phyloP scores from a whole-genome alignment of 2,329 filamentous ascomycete species.

The Diaporthe citriasiana region DNA sequence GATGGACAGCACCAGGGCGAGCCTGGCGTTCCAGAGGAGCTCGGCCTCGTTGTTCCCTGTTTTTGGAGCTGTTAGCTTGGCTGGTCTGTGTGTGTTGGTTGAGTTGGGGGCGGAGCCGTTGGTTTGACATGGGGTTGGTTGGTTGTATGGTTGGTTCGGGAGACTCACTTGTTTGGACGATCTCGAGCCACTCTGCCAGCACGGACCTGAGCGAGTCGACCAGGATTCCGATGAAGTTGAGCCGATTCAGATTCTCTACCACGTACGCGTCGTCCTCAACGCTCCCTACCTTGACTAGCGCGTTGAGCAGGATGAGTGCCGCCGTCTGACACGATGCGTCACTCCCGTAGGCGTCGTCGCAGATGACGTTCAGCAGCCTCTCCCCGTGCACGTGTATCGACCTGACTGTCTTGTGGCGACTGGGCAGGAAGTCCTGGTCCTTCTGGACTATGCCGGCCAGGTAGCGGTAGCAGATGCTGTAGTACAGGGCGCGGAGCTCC shows the following conservation, averaged over 20 bases:
- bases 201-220: conserved; percentile 89
- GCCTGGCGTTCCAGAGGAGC: conserved; percentile 76
- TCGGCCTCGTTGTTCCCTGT: conserved; percentile 59
- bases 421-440: conserved; percentile 61
- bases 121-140: not conserved
- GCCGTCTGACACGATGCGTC: conserved; percentile 86
- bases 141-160: not conserved
- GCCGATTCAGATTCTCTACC: conserved; percentile 82
- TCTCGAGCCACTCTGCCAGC: conserved; percentile 77
- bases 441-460: conserved; percentile 77
- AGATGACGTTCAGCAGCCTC: conserved; percentile 85
- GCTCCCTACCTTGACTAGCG: conserved; percentile 80
- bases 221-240: conserved; percentile 92
- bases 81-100: not conserved
- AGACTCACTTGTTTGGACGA: conserved; percentile 67
- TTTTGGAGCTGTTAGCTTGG: conserved; percentile 25
- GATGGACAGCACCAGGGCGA: conserved; percentile 86
- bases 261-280: conserved; percentile 80
- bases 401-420: conserved; percentile 76
- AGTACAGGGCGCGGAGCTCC: conserved; percentile 85
- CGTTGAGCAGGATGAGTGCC: conserved; percentile 86
- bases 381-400: conserved; percentile 79
- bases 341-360: conserved; percentile 92
- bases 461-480: conserved; percentile 92
- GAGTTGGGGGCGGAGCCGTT: not conserved